phyloP scores from a whole-genome alignment of 1,139 yeast genomes.

The Waltiozyma sp. region DNA sequence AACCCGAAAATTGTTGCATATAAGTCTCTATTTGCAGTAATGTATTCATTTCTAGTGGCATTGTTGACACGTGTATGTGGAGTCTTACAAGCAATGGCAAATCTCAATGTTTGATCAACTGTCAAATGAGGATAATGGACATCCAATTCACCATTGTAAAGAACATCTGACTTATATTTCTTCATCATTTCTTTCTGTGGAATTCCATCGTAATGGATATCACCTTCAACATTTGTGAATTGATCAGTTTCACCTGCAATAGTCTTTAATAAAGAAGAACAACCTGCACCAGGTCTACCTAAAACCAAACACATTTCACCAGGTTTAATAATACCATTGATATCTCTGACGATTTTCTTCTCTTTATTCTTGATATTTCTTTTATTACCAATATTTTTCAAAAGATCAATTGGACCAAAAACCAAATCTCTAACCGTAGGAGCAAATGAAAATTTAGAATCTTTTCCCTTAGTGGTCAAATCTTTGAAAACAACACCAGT shows the following conservation, averaged over 20 bases:
- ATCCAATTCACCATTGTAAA: slow-evolving; percentile 41
- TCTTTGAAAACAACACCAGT: slow-evolving; percentile 21
- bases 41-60: slow-evolving; percentile 29
- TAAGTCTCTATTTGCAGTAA: slow-evolving; percentile 34
- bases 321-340: slow-evolving; percentile 32
- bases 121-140: slow-evolving; percentile 41
- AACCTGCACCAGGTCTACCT: slow-evolving; percentile 46
- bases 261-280: slow-evolving; percentile 42
- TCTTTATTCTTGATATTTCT: not conserved
- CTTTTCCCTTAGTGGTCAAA: slow-evolving; percentile 24
- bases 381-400: not conserved
- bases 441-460: slow-evolving; percentile 23
- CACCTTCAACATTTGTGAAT: slow-evolving; percentile 36
- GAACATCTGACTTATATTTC: slow-evolving; percentile 36
- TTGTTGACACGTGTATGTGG: slow-evolving; percentile 30
- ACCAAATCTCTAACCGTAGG: slow-evolving; percentile 23
- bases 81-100: slow-evolving; percentile 25
- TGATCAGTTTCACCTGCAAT: slow-evolving; percentile 52
- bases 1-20: slow-evolving; percentile 46
- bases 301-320: slow-evolving; percentile 41
- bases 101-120: slow-evolving; percentile 37
- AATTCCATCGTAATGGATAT: slow-evolving; percentile 36
- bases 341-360: slow-evolving; percentile 20
- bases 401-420: slow-evolving; percentile 18
- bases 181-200: slow-evolving; percentile 35